Percentiles rank a stretch among this genome's conserved stretches.
Evolutionary conservation across 306 rosid species (phyloP).

Genomic region (Abrus precatorius): DNA sequence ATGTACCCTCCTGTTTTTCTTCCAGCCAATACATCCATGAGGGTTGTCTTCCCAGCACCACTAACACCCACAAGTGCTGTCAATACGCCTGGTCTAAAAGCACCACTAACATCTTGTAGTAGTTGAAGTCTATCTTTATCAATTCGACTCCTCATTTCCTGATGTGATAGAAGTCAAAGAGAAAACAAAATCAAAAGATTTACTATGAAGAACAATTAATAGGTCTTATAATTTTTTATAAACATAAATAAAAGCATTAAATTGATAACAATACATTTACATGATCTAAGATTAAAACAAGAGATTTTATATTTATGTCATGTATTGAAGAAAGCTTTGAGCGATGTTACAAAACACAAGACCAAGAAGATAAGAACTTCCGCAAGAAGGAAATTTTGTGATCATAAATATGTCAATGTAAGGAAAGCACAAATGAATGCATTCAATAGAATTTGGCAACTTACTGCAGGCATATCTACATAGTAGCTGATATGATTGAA

Average conservation of each 20-base stretch:
- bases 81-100: conserved; percentile 68
- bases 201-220: too few species aligned
- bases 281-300: not conserved
- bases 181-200: not conserved
- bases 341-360: not conserved
- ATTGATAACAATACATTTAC: not conserved
- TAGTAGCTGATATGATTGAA: conserved; percentile 73
- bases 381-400: not conserved
- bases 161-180: not conserved
- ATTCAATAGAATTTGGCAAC: conserved; percentile 27
- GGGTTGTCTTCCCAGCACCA: conserved; percentile 80
- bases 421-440: not conserved
- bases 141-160: conserved; percentile 73
- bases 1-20: conserved; percentile 68
- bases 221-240: too few species aligned
- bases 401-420: not conserved
- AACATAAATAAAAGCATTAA: not conserved
- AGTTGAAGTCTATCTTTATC: conserved; percentile 66
- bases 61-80: conserved; percentile 72
- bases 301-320: not conserved
- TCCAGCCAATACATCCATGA: conserved; percentile 75
- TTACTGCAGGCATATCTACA: conserved; percentile 77
- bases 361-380: not conserved
- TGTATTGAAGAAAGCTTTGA: not conserved
- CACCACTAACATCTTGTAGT: conserved; percentile 68